Conservation (phyloP, 2,329 filamentous ascomycete species). For the Aspergillus quadrilineatus region DNA sequence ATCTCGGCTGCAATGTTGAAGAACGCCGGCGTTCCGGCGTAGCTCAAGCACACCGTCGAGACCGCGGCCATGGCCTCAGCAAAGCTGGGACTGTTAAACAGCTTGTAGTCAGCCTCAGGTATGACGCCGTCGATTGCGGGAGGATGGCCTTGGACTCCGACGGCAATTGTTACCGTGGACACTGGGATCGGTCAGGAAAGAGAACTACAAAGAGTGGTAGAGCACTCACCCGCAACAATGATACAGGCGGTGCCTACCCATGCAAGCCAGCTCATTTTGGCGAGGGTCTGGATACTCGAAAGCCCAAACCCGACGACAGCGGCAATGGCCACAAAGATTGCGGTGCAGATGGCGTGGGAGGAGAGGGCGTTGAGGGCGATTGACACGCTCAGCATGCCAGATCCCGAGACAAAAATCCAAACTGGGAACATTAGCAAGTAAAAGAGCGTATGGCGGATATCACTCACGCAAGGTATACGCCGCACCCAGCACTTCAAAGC, state of each 20-base stretch:
- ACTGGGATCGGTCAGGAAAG: slow-evolving; percentile 18
- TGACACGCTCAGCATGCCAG: slow-evolving; percentile 43
- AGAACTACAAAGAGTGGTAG: background rate
- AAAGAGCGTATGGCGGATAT: no score
- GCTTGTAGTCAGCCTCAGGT: slow-evolving; percentile 8
- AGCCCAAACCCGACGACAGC: slow-evolving; percentile 22
- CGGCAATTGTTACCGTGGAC: slow-evolving; percentile 25
- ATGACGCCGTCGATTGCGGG: background rate
- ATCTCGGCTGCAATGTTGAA: slow-evolving; percentile 66
- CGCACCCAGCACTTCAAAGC: slow-evolving; percentile 49
- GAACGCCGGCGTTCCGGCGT: slow-evolving; percentile 47
- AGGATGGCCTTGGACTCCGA: slow-evolving; percentile 23
- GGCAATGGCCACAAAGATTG: slow-evolving; percentile 22
- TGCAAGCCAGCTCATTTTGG: slow-evolving; percentile 33
- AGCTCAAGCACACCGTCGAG: slow-evolving; percentile 10
- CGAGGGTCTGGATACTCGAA: slow-evolving; percentile 35
- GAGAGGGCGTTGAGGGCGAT: slow-evolving; percentile 44
- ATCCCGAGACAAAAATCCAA: slow-evolving; percentile 42
- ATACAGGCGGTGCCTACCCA: slow-evolving; percentile 30
- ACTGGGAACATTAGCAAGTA: slow-evolving; percentile 10
- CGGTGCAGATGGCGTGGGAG: slow-evolving; percentile 31
- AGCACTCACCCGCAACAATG: slow-evolving; percentile 13
- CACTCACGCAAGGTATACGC: slow-evolving; percentile 22
- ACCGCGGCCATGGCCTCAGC: slow-evolving; percentile 21
- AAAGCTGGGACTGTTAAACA: slow-evolving; percentile 21